Base-by-base conservation (phyloP, 2,329 filamentous ascomycete genomes). In the Teratosphaeria viscida region DNA sequence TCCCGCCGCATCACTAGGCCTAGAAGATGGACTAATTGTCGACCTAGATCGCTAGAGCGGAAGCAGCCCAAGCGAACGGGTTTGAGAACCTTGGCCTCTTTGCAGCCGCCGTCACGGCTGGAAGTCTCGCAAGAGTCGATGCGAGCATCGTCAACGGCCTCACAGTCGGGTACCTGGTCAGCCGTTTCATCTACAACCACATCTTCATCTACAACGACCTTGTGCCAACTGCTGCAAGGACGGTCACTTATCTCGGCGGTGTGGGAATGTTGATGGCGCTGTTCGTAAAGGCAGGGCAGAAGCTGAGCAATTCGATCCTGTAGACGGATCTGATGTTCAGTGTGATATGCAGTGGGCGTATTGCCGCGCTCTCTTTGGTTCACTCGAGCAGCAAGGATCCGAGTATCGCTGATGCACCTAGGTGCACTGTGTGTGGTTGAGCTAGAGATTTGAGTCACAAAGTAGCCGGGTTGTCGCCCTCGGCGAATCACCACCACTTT, bases 1-100 rank as follows among this genome's bases (percentile, higher is more conserved):
- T 14, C 29, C 29, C 5, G 37, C 16, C 37, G 4, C 5, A 3
- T 5, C 37, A 43, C 16, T 43, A 14, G 14, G 11, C 3, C 16
- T 3, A 10, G 29, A 12, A 43, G 16, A 14, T n/a, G 37, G 5
- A 43, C 37, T 43, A 12, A 43, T 43, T 43, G 4, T 2, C 16
- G 12, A 14, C 62, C 35, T 64, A 58, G 2, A 70, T 77, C 58
- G 53, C 67, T 39, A 71, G 74, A 27, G 71, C 71, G 34, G 74
- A 77, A 64, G 69, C 67, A 5, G 75, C 75, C 2, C 67, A 70
- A 59, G 59, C 61, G 8, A 77, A 76, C 57, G 70, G 71, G 16
- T 70, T 74, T 49, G 75, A 77, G 63, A 76, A 74, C 55, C 57
- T 77, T 5, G 71, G 71, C 16, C 66, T 75, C 26, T 77, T 74